A percentile compares a stretch with the other conserved stretches of the same genome.
Evolutionary conservation across 345 rosid species (phyloP).

Genomic region (Ceriops tagal): DNA sequence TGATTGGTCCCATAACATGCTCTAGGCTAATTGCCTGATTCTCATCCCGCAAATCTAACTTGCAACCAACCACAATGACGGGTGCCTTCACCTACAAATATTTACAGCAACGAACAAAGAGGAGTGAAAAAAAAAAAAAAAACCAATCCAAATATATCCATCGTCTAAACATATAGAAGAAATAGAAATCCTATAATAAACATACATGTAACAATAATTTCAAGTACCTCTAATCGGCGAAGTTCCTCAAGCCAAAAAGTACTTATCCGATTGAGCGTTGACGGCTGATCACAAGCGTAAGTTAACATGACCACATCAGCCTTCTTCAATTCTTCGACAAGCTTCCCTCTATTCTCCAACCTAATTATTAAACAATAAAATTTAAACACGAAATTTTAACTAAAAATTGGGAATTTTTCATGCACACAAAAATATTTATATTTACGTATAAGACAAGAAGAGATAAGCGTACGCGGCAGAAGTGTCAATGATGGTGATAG

Average conservation of each 20-base stretch:
- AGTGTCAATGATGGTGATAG: constrained; percentile 79
- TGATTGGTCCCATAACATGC: constrained; percentile 71
- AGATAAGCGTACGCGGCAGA: constrained; percentile 48
- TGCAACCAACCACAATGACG: constrained; percentile 81
- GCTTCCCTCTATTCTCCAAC: constrained; percentile 67
- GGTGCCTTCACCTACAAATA: constrained; percentile 59
- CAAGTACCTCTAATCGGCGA: constrained; percentile 57
- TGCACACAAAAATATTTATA: too few relatives aligned
- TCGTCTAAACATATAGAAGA: not conserved
- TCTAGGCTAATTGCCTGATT: constrained; percentile 49
- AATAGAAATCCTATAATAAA: not conserved
- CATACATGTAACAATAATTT: not conserved
- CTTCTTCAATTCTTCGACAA: constrained; percentile 64
- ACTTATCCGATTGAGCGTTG: constrained; percentile 55
- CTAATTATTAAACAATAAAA: constrained; percentile 18
- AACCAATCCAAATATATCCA: not conserved
- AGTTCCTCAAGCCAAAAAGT: constrained; percentile 80
- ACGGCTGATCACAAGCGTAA: constrained; percentile 66
- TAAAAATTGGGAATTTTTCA: not conserved
- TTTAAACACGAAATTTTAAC: not conserved
- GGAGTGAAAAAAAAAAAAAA: not conserved
- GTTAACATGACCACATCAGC: constrained; percentile 78
- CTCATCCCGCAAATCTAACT: constrained; percentile 71
- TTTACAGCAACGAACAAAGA: not conserved
- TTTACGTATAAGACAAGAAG: too few relatives aligned